A percentile compares a stretch with the other conserved stretches of the same genome.
Evolutionary conservation across 2,329 filamentous ascomycete species (phyloP).

Genomic region (Boeremia lycopersici): DNA sequence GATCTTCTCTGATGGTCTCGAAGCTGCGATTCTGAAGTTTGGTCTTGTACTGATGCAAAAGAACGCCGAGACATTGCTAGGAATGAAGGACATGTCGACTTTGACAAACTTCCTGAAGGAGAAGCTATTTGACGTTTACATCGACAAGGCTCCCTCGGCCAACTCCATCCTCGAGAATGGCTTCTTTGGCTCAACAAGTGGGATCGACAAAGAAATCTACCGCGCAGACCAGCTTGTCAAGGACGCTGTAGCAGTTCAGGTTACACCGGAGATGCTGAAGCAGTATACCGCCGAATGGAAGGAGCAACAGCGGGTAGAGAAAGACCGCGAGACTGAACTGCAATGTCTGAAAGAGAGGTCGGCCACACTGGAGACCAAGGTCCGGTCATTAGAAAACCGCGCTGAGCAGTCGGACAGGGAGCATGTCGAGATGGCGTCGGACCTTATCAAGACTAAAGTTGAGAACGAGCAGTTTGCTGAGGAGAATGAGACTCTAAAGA

Average conservation of each 20-base stretch:
- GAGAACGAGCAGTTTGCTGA: constrained; percentile 90
- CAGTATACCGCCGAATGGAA: constrained; percentile 88
- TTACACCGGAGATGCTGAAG: constrained; percentile 82
- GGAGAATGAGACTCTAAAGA: constrained; percentile 84
- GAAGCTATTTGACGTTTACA: constrained; percentile 93
- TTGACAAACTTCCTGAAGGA: constrained; percentile 92
- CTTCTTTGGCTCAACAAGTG: constrained; percentile 93
- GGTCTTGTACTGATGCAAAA: constrained; percentile 96
- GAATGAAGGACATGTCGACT: constrained; percentile 88
- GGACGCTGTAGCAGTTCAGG: constrained; percentile 86
- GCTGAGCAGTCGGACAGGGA: constrained; percentile 88
- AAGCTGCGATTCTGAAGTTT: constrained; percentile 87
- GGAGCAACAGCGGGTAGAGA: constrained; percentile 82
- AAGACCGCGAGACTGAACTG: constrained; percentile 81
- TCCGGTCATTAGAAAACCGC: constrained; percentile 86
- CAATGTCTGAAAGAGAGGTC: constrained; percentile 66
- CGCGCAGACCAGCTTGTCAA: constrained; percentile 90
- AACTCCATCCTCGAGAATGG: constrained; percentile 93
- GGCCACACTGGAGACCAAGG: constrained; percentile 69
- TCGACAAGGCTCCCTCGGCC: constrained; percentile 90
- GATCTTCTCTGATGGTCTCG: constrained; percentile 89
- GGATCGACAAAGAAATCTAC: constrained; percentile 93
- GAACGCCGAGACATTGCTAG: constrained; percentile 77
- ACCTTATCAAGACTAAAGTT: constrained; percentile 89
- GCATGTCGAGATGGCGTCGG: constrained; percentile 87